Evolutionary conservation across 2,329 filamentous ascomycete species (phyloP).

Genomic region (Trichoderma sp.): DNA sequence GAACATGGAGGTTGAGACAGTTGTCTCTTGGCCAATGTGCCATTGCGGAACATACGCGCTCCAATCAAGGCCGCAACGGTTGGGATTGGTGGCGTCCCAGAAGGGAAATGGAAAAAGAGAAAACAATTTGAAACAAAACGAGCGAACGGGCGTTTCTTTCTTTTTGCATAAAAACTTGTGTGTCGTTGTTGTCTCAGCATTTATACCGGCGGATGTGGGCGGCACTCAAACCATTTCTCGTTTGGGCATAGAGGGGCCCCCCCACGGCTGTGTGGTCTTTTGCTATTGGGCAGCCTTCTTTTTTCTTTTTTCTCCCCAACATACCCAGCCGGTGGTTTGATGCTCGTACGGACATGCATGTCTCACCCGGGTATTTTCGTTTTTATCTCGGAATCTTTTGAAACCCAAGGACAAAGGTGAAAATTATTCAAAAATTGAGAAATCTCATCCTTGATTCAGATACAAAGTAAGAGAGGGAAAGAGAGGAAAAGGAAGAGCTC

Average conservation of each 20-base stretch:
- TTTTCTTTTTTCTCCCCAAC: conserved; percentile 1
- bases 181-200: background rate
- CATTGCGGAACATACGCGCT: background rate
- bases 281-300: background rate
- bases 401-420: background rate
- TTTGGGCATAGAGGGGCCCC: conserved; percentile 4
- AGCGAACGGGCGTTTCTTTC: background rate
- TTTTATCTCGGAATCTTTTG: background rate
- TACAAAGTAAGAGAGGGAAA: background rate
- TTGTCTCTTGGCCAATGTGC: background rate
- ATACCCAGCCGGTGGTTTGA: background rate
- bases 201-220: background rate
- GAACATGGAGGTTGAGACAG: background rate
- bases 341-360: conserved; percentile 1
- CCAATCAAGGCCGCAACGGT: background rate
- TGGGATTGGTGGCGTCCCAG: background rate
- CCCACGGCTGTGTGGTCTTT: background rate
- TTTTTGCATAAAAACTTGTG: background rate
- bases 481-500: background rate
- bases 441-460: background rate
- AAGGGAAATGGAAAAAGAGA: background rate
- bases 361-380: conserved; percentile 10
- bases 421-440: background rate
- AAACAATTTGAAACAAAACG: background rate
- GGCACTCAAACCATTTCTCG: background rate